These are phyloP conservation scores for Trichosporon sp. DNA, from an alignment of 1,284 basidiomycete species.

Conservation along the genomic window DNA sequence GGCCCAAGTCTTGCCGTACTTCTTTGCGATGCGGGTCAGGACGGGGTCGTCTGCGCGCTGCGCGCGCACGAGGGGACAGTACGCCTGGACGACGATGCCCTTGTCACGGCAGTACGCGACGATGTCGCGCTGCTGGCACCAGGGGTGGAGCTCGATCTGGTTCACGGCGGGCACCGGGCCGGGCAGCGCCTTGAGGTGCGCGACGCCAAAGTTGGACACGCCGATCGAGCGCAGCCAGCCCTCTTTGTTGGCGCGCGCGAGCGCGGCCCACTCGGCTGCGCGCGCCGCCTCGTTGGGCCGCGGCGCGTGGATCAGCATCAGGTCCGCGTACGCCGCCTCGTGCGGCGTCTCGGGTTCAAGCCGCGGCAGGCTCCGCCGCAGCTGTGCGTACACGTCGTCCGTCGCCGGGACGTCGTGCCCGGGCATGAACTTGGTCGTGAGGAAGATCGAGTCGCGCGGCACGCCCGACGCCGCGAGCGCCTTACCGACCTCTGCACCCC, in stretches of 20 bases:
- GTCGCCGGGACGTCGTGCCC: constrained; percentile 52
- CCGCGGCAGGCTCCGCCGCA: constrained; percentile 24
- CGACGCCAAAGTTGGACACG: constrained; percentile 70
- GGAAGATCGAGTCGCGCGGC: constrained; percentile 40
- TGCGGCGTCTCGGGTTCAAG: constrained; percentile 28
- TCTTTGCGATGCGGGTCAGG: constrained; percentile 57
- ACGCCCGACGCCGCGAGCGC: constrained; percentile 21
- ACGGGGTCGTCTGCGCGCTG: constrained; percentile 56
- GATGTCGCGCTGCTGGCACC: constrained; percentile 74
- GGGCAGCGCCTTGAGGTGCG: constrained; percentile 72
- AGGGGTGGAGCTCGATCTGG: constrained; percentile 68
- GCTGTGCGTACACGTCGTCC: constrained; percentile 48
- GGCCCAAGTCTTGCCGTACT: constrained; percentile 62
- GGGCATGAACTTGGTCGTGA: constrained; percentile 61
- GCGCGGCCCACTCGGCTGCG: constrained; percentile 37
- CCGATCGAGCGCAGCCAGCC: constrained; percentile 69
- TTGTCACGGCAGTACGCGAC: constrained; percentile 68
- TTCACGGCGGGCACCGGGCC: constrained; percentile 68
- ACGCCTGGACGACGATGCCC: constrained; percentile 69
- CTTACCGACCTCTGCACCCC: constrained; percentile 30
- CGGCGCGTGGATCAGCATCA: constrained; percentile 65
- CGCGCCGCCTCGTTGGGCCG: constrained; percentile 31
- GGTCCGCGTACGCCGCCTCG: constrained; percentile 58
- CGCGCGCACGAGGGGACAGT: constrained; percentile 67
- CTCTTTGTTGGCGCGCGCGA: constrained; percentile 50